These are phyloP conservation scores for Citrus glauca DNA, from an alignment of 345 rosid genomes.

Conservation along the genomic window DNA sequence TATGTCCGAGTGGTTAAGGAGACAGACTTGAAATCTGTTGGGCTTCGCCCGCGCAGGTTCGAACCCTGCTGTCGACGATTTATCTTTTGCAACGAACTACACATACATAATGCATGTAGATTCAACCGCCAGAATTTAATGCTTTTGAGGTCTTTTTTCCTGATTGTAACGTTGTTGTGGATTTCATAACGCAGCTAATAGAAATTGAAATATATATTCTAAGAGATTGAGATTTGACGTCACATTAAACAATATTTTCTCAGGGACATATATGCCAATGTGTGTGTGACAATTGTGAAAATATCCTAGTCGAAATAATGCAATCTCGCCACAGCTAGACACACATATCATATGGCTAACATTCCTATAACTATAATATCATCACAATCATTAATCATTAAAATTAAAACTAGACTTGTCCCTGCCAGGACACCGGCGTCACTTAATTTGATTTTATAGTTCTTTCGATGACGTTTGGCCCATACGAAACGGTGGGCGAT, in stretches of 20 bases:
- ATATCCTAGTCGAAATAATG: neutral
- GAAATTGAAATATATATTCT: neutral
- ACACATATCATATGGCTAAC: neutral
- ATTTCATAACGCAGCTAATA: neutral
- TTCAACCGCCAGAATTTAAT: neutral
- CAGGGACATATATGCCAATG: too few species aligned
- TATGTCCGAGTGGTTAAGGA: slow-evolving; percentile 99
- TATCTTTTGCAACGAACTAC: too few species aligned
- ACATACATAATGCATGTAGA: too few species aligned
- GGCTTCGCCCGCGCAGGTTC: slow-evolving; percentile 83
- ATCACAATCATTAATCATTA: neutral
- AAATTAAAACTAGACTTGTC: too few species aligned
- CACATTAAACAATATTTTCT: neutral
- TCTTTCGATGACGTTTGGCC: neutral
- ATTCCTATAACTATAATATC: neutral
- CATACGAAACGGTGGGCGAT: neutral
- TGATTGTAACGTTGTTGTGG: neutral
- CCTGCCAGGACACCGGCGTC: too few species aligned
- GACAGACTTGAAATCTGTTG: slow-evolving; percentile 93
- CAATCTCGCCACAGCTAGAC: neutral
- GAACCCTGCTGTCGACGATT: slow-evolving; percentile 80
- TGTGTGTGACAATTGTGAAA: neutral
- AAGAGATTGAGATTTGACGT: neutral
- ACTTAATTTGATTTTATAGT: too few species aligned
- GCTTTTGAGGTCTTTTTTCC: neutral